Conservation (phyloP, 371 early-diverging fungal species). For the Lichtheimia corymbifera region DNA sequence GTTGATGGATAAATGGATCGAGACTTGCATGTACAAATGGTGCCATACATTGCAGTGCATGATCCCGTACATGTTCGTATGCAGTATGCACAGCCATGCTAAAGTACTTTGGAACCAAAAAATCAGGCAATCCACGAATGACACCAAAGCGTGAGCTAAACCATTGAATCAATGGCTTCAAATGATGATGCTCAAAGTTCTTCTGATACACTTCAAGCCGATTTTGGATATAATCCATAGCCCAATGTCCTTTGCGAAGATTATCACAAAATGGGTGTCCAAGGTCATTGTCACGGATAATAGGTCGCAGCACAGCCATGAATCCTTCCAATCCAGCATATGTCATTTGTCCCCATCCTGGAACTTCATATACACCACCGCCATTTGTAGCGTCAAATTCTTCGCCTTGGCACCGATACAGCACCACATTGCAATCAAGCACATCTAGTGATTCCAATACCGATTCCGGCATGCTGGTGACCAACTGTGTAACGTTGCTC, state of each 20-base stretch:
- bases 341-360: slow-evolving; percentile 74
- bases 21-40: slow-evolving; percentile 55
- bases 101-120: slow-evolving; percentile 93
- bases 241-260: slow-evolving; percentile 90
- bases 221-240: slow-evolving; percentile 80
- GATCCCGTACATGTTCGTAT: slow-evolving; percentile 68
- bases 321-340: slow-evolving; percentile 96
- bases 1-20: slow-evolving; percentile 69
- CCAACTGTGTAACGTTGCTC: slow-evolving; percentile 43
- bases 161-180: slow-evolving; percentile 66
- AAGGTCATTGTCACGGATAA: slow-evolving; percentile 84
- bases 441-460: slow-evolving; percentile 53
- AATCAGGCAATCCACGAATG: slow-evolving; percentile 74
- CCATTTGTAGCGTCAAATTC: slow-evolving; percentile 76
- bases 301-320: slow-evolving; percentile 71
- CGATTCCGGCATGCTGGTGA: slow-evolving; percentile 42
- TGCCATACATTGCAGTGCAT: slow-evolving; percentile 63
- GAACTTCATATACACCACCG: slow-evolving; percentile 84
- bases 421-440: slow-evolving; percentile 76
- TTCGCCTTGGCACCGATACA: slow-evolving; percentile 86
- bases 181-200: slow-evolving; percentile 16
- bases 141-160: slow-evolving; percentile 66
- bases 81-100: slow-evolving; percentile 76
- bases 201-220: slow-evolving; percentile 65
- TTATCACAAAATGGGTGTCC: slow-evolving; percentile 92